Conservation (phyloP, 805 yeast genomes). For the Pichia sporocuriosa region DNA sequence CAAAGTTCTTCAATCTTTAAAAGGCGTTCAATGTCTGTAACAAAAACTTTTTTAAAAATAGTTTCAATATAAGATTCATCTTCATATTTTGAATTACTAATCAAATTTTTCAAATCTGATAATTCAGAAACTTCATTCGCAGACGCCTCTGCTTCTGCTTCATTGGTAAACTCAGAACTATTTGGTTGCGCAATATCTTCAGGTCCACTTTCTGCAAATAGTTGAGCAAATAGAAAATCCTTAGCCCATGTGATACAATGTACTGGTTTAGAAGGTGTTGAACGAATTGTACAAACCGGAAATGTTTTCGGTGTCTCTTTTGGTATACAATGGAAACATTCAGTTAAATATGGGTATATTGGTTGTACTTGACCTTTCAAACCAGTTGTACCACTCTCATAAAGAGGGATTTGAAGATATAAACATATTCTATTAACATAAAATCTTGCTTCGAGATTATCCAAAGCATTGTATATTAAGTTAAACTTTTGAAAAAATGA, state of each 20-base stretch:
- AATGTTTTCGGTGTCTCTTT: conserved; percentile 85
- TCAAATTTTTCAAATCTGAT: conserved; percentile 38
- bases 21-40: conserved; percentile 72
- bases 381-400: conserved; percentile 96
- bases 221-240: conserved; percentile 74
- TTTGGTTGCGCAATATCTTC: conserved; percentile 23
- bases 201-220: conserved; percentile 47
- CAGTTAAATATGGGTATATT: conserved; percentile 71
- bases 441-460: conserved; percentile 85
- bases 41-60: conserved; percentile 56
- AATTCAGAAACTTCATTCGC: conserved; percentile 64
- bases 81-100: conserved; percentile 17
- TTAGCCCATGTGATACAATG: conserved; percentile 99
- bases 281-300: conserved; percentile 95
- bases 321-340: conserved; percentile 88
- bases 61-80: conserved; percentile 30
- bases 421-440: conserved; percentile 82
- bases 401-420: conserved; percentile 63
- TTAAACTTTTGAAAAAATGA: conserved; percentile 74
- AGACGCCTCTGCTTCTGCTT: conserved; percentile 57
- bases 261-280: conserved; percentile 93
- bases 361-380: conserved; percentile 93
- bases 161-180: conserved; percentile 55
- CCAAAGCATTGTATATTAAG: conserved; percentile 85
- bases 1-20: conserved; percentile 67